These are phyloP conservation scores for Epithemia pelagica DNA, from an alignment of 108 stramenopile species.

Conservation along the genomic window DNA sequence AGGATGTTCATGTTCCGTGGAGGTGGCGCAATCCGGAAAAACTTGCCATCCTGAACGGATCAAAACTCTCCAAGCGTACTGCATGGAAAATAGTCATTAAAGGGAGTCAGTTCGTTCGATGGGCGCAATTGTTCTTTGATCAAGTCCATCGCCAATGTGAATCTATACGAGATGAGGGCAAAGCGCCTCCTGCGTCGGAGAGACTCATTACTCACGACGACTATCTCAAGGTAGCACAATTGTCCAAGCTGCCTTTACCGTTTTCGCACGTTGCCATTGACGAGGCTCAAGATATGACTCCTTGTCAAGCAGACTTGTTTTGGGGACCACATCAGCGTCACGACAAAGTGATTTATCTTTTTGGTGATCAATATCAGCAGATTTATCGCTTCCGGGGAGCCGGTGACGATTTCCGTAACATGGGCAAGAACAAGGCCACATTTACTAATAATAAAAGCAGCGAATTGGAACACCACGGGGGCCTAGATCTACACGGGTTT, in stretches of 20 bases:
- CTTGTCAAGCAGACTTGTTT: constrained; percentile 30
- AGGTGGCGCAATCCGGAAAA: neutral
- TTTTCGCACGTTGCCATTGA: constrained; percentile 16
- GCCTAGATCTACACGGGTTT: neutral
- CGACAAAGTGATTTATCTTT: constrained; percentile 17
- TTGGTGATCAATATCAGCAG: constrained; percentile 26
- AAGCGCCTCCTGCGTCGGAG: neutral
- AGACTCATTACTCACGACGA: constrained; percentile 19
- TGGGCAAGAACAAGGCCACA: neutral
- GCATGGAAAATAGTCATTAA: neutral
- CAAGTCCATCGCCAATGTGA: constrained; percentile 12
- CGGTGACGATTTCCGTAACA: constrained; percentile 4
- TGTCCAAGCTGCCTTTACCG: constrained; percentile 1
- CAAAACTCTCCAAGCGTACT: neutral
- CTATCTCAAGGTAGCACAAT: constrained; percentile 23
- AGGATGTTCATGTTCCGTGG: neutral
- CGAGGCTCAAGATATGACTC: constrained; percentile 33
- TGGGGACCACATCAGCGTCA: constrained; percentile 12
- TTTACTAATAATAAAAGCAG: neutral
- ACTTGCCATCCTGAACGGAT: too few relatives aligned
- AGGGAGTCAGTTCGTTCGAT: neutral
- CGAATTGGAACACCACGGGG: too few relatives aligned
- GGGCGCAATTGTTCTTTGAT: constrained; percentile 22
- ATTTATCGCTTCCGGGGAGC: constrained; percentile 30
- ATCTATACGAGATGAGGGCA: constrained; percentile 3